These are phyloP conservation scores for Thymus quinquecostatus DNA, from an alignment of 257 asterid species.

Conservation along the genomic window DNA sequence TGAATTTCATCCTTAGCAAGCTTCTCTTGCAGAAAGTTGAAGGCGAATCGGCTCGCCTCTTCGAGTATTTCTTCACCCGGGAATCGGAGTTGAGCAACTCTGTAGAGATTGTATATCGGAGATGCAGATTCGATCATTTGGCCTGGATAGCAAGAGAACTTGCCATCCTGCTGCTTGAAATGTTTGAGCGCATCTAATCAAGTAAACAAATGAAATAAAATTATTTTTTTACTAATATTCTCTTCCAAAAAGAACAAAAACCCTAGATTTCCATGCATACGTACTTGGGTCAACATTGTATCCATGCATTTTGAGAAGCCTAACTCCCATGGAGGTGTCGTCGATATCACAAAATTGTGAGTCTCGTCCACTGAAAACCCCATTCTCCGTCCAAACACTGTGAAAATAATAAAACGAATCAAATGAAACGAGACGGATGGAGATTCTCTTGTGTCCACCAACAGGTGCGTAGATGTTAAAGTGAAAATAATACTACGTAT, in stretches of 20 bases:
- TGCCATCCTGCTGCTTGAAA: slow-evolving; percentile 29
- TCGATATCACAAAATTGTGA: slow-evolving; percentile 39
- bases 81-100: slow-evolving; percentile 50
- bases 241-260: no score
- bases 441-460: no score
- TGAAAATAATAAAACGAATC: neutral
- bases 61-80: slow-evolving; percentile 56
- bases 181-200: neutral
- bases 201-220: slow-evolving; percentile 20
- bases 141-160: slow-evolving; percentile 42
- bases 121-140: slow-evolving; percentile 44
- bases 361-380: slow-evolving; percentile 46
- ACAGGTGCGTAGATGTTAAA: no score
- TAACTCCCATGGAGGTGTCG: slow-evolving; percentile 46
- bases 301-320: slow-evolving; percentile 56
- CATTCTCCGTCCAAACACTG: slow-evolving; percentile 50
- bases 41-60: slow-evolving; percentile 42
- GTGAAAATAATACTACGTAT: no score
- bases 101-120: slow-evolving; percentile 47
- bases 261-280: no score
- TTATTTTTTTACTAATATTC: neutral
- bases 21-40: slow-evolving; percentile 31
- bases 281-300: slow-evolving; percentile 38
- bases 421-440: no score
- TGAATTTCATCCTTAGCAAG: slow-evolving; percentile 21